Evolutionary conservation across 169 alveolate genomes (phyloP), one percentile per base, ranked within the genome.

Genomic region (Plasmodium adleri): DNA sequence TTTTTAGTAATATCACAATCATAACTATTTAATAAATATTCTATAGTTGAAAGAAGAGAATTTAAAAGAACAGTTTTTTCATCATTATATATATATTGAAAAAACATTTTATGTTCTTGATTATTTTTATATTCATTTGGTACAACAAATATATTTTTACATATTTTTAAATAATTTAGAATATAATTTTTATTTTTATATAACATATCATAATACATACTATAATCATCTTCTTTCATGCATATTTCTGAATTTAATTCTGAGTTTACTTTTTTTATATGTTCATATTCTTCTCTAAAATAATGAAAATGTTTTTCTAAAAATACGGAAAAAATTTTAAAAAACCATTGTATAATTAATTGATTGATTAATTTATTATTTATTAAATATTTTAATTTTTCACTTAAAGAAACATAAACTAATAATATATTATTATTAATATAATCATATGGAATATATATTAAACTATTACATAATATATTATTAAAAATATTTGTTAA

Each of bases 141-240:
- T 28, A 67, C 24, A 0, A 72, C 59, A 68, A 68, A 83, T 13
- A 52, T 22, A 54, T 83, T 83, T 54, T 58, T 67, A 62, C 91
- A 83, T 24, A 58, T 83, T 83, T 83, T 83, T n/a, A 83, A 56
- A 56, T 26, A 83, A 10, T 70, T 83, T 12, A 68, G 17, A 12
- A 49, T 83, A 26, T 83, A 67, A 0, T 67, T 39, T 52, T 83
- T 83, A 39, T 13, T 83, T 12, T 24, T 60, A 24, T 68, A 83
- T 12, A 83, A 12, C 49, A 67, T 43, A 60, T 83, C 83, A 22
- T 43, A 15, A 83, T 83, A 83, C 72, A 83, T 68, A 0, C 20
- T 15, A 22, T 83, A 83, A 1, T 83, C 91, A n/a, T 83, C 91
- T 28, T 83, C 91, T 15, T 45, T 68, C 3, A 83, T 68, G 7